Percentiles rank a stretch among this genome's conserved stretches.
Evolutionary conservation across 2,329 filamentous ascomycete genomes (phyloP).

Genomic region (Epichloe typhina): DNA sequence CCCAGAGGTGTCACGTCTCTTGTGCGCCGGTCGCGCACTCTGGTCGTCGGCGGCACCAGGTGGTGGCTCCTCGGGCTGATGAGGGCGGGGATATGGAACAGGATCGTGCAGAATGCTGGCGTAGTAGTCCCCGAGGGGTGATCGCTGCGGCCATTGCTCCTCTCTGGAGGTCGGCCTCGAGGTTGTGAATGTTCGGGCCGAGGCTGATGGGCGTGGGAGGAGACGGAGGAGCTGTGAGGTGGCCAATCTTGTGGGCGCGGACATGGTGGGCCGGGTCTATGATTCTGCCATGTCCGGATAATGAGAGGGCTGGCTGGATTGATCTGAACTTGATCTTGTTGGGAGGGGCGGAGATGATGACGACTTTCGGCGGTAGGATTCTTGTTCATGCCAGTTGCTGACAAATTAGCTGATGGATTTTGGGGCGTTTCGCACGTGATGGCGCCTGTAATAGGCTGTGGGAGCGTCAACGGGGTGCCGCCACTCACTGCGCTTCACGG

Average conservation of each 20-base stretch:
- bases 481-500: too few relatives aligned
- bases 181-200: conserved; percentile 17
- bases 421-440: neutral
- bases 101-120: conserved; percentile 39
- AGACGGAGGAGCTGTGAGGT: conserved; percentile 18
- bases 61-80: conserved; percentile 32
- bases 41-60: conserved; percentile 24
- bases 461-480: neutral
- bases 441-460: neutral
- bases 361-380: neutral
- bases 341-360: neutral
- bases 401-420: neutral
- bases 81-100: conserved; percentile 22
- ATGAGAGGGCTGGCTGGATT: too few relatives aligned
- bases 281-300: neutral
- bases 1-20: conserved; percentile 1
- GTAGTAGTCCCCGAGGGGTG: conserved; percentile 46
- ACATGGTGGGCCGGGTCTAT: conserved; percentile 13
- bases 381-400: neutral
- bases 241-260: conserved; percentile 16
- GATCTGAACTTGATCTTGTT: neutral
- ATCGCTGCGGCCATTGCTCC: conserved; percentile 22
- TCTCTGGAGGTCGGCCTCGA: conserved; percentile 8
- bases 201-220: conserved; percentile 11
- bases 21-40: conserved; percentile 7